Conservation (phyloP, 768 basidiomycete genomes). For the Psilocybe sp. region DNA sequence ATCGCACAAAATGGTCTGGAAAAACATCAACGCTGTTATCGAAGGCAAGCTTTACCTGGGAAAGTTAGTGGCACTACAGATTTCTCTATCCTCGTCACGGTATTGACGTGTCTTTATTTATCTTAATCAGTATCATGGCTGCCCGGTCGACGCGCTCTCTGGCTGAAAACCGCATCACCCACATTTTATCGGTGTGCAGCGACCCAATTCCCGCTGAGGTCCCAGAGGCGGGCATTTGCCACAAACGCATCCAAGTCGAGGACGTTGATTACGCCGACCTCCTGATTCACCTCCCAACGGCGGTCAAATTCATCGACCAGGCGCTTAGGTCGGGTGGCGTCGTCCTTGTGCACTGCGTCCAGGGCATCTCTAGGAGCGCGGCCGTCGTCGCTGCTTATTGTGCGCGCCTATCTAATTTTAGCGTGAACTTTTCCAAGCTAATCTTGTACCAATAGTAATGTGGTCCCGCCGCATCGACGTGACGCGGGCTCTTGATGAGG, state of each 20-base stretch:
- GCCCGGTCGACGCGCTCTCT: conserved; percentile 70
- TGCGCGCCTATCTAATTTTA: conserved; percentile 31
- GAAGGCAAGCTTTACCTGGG: conserved; percentile 66
- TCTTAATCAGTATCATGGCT: conserved; percentile 52
- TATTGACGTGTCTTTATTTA: conserved; percentile 18
- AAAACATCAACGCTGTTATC: conserved; percentile 66
- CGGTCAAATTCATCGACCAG: conserved; percentile 64
- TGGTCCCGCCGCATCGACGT: conserved; percentile 52
- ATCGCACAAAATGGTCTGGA: conserved; percentile 49
- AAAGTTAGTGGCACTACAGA: conserved; percentile 51
- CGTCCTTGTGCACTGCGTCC: conserved; percentile 65
- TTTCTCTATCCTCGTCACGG: conserved; percentile 13
- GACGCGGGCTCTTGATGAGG: conserved; percentile 56
- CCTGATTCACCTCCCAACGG: conserved; percentile 61
- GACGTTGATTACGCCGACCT: conserved; percentile 71
- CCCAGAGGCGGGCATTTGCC: conserved; percentile 65
- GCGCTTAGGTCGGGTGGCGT: conserved; percentile 57
- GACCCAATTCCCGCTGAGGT: conserved; percentile 71
- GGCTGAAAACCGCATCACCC: conserved; percentile 73
- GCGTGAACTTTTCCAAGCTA: conserved; percentile 1
- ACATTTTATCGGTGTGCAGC: conserved; percentile 74
- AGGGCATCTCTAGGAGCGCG: conserved; percentile 65
- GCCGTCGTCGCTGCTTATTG: conserved; percentile 76
- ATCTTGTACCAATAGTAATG: conserved; percentile 52
- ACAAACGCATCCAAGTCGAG: conserved; percentile 69